Conservation (phyloP, 1,284 basidiomycete genomes). For the Microbotryomycetes sp. region DNA sequence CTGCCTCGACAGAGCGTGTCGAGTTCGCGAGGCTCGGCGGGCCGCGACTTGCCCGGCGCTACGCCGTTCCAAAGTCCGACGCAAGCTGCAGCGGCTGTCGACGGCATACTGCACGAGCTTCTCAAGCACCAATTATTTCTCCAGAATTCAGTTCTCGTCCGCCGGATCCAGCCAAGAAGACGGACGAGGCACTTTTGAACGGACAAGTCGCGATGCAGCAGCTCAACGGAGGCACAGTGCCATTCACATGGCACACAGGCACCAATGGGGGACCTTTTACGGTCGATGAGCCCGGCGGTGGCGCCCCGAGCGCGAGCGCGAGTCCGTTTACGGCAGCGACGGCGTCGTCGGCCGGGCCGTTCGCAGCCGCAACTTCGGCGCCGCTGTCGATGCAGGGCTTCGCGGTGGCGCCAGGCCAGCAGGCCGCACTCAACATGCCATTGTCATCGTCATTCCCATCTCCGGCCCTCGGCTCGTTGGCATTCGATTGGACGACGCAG, state of each 20-base stretch:
- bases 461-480: not conserved
- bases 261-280: constrained; percentile 1
- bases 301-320: not conserved
- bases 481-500: not conserved
- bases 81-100: no score
- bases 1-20: no score
- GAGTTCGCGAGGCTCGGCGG: no score
- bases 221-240: not conserved
- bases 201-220: not conserved
- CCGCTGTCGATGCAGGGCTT: not conserved
- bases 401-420: not conserved
- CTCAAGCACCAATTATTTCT: no score
- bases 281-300: constrained; percentile 3
- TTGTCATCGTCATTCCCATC: not conserved
- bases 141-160: no score
- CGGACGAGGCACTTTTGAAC: constrained; percentile 24
- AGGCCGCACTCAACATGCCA: not conserved
- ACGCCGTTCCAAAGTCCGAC: no score
- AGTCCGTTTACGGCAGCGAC: not conserved
- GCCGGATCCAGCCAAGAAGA: no score
- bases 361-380: not conserved
- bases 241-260: constrained; percentile 4
- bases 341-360: constrained; percentile 1
- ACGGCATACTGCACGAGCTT: no score
- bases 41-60: no score